These are phyloP conservation scores for Capillidium rhysosporum DNA, from an alignment of 371 early-diverging fungal species.

Conservation along the genomic window DNA sequence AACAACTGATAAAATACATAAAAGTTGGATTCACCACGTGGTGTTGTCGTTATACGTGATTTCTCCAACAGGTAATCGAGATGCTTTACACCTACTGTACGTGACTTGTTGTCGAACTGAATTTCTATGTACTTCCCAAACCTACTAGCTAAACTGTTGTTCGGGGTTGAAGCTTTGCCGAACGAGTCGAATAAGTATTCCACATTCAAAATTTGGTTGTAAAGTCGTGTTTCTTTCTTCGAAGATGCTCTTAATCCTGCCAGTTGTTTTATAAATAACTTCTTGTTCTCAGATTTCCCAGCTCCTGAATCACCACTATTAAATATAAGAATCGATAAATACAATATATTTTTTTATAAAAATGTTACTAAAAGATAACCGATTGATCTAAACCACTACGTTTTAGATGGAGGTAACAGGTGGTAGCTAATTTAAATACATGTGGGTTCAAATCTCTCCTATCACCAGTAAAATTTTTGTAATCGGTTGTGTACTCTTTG, in stretches of 20 bases:
- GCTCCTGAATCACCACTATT: constrained; percentile 76
- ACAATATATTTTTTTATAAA: constrained; percentile 20
- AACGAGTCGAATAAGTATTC: constrained; percentile 62
- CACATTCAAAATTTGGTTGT: constrained; percentile 44
- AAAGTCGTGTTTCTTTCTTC: constrained; percentile 63
- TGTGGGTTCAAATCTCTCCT: constrained; percentile 45
- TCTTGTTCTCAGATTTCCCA: constrained; percentile 63
- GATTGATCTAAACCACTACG: constrained; percentile 63
- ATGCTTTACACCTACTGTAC: constrained; percentile 71
- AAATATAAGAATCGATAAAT: not conserved
- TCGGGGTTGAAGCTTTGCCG: constrained; percentile 56
- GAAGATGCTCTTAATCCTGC: constrained; percentile 41
- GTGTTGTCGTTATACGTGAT: constrained; percentile 33
- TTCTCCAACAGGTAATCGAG: constrained; percentile 86
- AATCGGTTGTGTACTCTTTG: constrained; percentile 51
- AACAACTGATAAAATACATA: constrained; percentile 80
- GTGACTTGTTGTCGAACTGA: constrained; percentile 73
- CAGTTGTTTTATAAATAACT: constrained; percentile 37
- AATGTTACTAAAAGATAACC: constrained; percentile 38
- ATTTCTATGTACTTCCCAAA: constrained; percentile 78
- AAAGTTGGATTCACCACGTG: constrained; percentile 57
- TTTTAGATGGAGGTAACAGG: constrained; percentile 60
- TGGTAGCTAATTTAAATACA: constrained; percentile 54
- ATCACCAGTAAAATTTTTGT: constrained; percentile 16
- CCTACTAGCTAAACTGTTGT: constrained; percentile 64